phyloP scores from a whole-genome alignment of 148 eudicot genomes.

The Fagopyrum tataricum region DNA sequence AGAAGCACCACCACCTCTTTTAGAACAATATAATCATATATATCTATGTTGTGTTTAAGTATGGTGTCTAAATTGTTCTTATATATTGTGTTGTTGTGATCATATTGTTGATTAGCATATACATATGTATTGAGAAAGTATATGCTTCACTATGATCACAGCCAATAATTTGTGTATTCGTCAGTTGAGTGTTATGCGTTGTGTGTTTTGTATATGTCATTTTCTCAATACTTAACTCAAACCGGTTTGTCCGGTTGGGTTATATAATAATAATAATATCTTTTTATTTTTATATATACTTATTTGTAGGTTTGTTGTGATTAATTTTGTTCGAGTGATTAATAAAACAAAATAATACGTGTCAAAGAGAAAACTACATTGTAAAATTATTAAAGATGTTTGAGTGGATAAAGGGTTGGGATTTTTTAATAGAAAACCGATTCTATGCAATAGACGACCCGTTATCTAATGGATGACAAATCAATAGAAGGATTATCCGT shows the following conservation, averaged over 20 bases:
- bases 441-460: too few relatives aligned
- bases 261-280: neutral
- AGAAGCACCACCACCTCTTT: constrained; percentile 15
- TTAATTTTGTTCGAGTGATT: neutral
- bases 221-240: neutral
- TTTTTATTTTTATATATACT: neutral
- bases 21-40: neutral
- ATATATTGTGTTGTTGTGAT: neutral
- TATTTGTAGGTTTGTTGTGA: neutral
- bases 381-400: neutral
- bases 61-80: neutral
- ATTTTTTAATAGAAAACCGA: too few relatives aligned
- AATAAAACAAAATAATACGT: neutral
- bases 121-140: neutral
- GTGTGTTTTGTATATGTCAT: neutral
- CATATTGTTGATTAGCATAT: constrained; percentile 8
- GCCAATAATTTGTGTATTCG: neutral
- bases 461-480: too few relatives aligned
- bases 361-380: neutral
- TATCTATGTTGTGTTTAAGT: neutral
- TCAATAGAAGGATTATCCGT: too few relatives aligned
- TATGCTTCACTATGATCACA: constrained; percentile 6
- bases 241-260: constrained; percentile 10
- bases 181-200: neutral
- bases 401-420: too few relatives aligned